These are phyloP conservation scores for Phytophthora pseudosyringae DNA, from an alignment of 352 stramenopile genomes.

Conservation along the genomic window DNA sequence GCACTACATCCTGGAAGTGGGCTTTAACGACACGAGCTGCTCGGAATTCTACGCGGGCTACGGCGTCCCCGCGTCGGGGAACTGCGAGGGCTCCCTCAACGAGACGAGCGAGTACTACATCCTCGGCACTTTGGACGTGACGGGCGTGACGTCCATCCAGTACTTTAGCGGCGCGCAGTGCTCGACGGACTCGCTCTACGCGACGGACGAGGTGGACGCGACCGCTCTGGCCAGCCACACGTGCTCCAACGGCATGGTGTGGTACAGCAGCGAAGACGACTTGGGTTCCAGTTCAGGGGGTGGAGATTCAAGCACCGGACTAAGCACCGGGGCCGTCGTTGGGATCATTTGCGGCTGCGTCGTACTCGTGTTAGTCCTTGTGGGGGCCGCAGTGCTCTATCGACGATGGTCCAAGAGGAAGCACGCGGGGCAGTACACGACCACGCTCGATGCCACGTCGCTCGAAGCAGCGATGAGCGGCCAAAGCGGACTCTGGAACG, in stretches of 20 bases:
- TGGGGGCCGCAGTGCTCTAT: not conserved
- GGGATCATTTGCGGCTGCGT: not conserved
- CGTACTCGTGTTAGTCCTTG: no score
- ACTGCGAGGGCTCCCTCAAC: constrained; percentile 4
- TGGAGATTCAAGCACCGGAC: not conserved
- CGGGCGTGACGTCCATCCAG: not conserved
- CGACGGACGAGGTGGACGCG: not conserved
- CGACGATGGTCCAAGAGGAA: constrained; percentile 1
- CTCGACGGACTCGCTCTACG: not conserved
- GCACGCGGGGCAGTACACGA: constrained; percentile 4
- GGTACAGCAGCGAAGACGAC: constrained; percentile 9
- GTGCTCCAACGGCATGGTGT: not conserved
- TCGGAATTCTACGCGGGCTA: not conserved
- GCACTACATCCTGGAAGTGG: constrained; percentile 2
- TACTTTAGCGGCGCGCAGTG: constrained; percentile 1
- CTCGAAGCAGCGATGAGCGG: constrained; percentile 13
- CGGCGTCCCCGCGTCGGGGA: constrained; percentile 1
- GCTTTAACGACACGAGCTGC: not conserved
- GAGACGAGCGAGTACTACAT: not conserved
- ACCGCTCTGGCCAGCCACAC: not conserved
- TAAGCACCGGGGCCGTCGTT: not conserved
- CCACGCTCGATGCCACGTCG: constrained; percentile 6
- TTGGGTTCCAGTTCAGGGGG: not conserved
- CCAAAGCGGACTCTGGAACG: constrained; percentile 36
- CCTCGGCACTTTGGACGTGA: not conserved